A percentile compares a stretch with the other conserved stretches of the same genome.
phyloP scores from a whole-genome alignment of 805 yeast species.

The Naumovozyma castellii region DNA sequence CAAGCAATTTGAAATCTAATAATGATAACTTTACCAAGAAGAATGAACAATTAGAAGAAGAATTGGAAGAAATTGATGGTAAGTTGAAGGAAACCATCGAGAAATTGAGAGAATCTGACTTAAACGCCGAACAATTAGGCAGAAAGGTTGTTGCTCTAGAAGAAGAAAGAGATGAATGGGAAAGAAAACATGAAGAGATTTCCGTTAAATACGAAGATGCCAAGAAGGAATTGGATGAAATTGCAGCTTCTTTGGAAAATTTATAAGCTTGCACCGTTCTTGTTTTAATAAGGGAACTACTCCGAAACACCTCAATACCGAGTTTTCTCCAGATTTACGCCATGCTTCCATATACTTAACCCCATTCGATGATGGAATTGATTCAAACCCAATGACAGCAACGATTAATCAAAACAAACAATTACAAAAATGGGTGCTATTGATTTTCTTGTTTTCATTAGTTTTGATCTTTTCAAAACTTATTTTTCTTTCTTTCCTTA shows the following conservation, averaged over 20 bases:
- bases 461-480: not conserved
- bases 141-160: slow-evolving; percentile 89
- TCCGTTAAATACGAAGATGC: slow-evolving; percentile 72
- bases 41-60: slow-evolving; percentile 80
- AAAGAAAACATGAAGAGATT: slow-evolving; percentile 83
- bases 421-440: not conserved
- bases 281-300: not conserved
- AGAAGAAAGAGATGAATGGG: slow-evolving; percentile 84
- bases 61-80: slow-evolving; percentile 74
- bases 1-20: slow-evolving; percentile 76
- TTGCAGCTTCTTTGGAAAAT: slow-evolving; percentile 85
- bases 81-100: slow-evolving; percentile 88
- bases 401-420: not conserved
- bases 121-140: slow-evolving; percentile 92
- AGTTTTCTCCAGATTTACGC: not conserved
- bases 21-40: slow-evolving; percentile 88
- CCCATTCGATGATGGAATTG: not conserved
- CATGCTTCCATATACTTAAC: not conserved
- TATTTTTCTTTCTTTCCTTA: not conserved
- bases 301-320: too few species aligned
- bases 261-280: slow-evolving; percentile 14
- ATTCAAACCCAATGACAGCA: not conserved
- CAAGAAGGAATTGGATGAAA: slow-evolving; percentile 91
- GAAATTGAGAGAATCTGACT: slow-evolving; percentile 88
- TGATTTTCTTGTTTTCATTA: not conserved